Conservation (phyloP, 495 filamentous ascomycete genomes). For the Glonium stellatum region DNA sequence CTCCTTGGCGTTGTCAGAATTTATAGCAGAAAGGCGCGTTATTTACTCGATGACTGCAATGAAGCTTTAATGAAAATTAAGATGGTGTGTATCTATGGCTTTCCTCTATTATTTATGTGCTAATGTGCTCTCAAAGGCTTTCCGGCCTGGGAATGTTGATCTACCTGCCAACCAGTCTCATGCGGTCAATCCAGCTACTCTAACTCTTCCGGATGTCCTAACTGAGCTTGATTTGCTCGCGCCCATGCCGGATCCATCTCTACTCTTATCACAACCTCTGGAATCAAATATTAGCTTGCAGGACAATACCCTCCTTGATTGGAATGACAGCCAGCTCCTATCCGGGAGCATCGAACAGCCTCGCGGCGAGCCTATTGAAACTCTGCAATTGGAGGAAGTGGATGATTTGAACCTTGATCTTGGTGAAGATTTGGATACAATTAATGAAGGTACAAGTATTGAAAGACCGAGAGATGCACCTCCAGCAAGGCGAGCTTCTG, state of each 20-base stretch:
- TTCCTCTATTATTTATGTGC: background rate
- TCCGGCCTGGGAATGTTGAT: slow-evolving; percentile 49
- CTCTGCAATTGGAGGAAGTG: slow-evolving; percentile 49
- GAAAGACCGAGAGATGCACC: slow-evolving; percentile 82
- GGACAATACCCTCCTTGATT: slow-evolving; percentile 35
- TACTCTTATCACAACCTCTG: slow-evolving; percentile 31
- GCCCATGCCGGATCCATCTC: slow-evolving; percentile 37
- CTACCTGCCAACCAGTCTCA: slow-evolving; percentile 42
- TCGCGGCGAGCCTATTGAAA: slow-evolving; percentile 37
- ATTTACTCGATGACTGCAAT: slow-evolving; percentile 93
- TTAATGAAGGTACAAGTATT: slow-evolving; percentile 55
- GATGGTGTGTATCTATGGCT: slow-evolving; percentile 58
- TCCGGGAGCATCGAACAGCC: slow-evolving; percentile 27
- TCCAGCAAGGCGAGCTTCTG: slow-evolving; percentile 53
- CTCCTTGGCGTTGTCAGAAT: slow-evolving; percentile 93
- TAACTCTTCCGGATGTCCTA: slow-evolving; percentile 70
- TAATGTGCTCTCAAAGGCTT: slow-evolving; percentile 38
- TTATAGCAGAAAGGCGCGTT: slow-evolving; percentile 93
- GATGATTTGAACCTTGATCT: slow-evolving; percentile 54
- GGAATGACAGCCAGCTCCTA: slow-evolving; percentile 33
- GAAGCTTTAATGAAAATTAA: slow-evolving; percentile 97
- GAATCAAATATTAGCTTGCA: slow-evolving; percentile 6
- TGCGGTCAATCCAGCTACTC: slow-evolving; percentile 39
- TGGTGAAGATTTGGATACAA: slow-evolving; percentile 47
- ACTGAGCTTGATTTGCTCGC: slow-evolving; percentile 79